phyloP scores from a whole-genome alignment of 31 red algal species.

The Asparagopsis taxiformis region DNA sequence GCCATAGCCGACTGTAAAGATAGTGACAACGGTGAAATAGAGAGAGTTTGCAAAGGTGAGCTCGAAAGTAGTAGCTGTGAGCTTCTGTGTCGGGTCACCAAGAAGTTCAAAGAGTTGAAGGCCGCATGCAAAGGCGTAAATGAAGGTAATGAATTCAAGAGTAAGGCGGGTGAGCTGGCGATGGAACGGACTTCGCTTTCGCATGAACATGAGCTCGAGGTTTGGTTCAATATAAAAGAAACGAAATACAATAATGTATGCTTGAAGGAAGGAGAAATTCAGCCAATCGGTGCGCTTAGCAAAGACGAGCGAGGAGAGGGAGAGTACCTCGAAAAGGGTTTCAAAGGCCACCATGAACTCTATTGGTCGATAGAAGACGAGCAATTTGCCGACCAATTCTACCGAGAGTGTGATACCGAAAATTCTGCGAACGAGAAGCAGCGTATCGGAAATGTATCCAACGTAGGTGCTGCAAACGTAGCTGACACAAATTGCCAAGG shows the following conservation, averaged over 20 bases:
- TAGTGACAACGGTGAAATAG: slow-evolving; percentile 84
- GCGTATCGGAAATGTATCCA: slow-evolving; percentile 23
- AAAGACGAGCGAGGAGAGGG: slow-evolving; percentile 56
- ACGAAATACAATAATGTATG: slow-evolving; percentile 64
- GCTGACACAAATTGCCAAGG: slow-evolving; percentile 42
- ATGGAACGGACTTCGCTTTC: slow-evolving; percentile 50
- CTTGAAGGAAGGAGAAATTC: slow-evolving; percentile 87
- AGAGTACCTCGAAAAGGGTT: slow-evolving; percentile 60
- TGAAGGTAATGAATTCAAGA: slow-evolving; percentile 74
- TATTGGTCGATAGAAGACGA: slow-evolving; percentile 34
- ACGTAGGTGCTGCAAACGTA: slow-evolving; percentile 66
- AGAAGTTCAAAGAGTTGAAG: slow-evolving; percentile 76
- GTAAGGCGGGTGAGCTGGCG: slow-evolving; percentile 62
- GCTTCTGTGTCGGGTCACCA: slow-evolving; percentile 65
- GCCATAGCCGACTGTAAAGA: slow-evolving; percentile 87
- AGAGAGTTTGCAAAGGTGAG: slow-evolving; percentile 83
- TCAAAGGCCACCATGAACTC: slow-evolving; percentile 32
- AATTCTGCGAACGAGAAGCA: slow-evolving; percentile 21
- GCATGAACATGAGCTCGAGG: slow-evolving; percentile 47
- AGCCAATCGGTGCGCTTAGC: slow-evolving; percentile 54
- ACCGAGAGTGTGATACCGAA: slow-evolving; percentile 34
- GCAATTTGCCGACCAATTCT: slow-evolving; percentile 33
- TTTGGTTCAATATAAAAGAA: slow-evolving; percentile 63
- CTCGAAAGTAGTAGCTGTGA: slow-evolving; percentile 77
- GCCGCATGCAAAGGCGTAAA: slow-evolving; percentile 82